Base-by-base conservation (phyloP, 768 basidiomycete genomes). In the Hygrophoropsis aurantiaca region DNA sequence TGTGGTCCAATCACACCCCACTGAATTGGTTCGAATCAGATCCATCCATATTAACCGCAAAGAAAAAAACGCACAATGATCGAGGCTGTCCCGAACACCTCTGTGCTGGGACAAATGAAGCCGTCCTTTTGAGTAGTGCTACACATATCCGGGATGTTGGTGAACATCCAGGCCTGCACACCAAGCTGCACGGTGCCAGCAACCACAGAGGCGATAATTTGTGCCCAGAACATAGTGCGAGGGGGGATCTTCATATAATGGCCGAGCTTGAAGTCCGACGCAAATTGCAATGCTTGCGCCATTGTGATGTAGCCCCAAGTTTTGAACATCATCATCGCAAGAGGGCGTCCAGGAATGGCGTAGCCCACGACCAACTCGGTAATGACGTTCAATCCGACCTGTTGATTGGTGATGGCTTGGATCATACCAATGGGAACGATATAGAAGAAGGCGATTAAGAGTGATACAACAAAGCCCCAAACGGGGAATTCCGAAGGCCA, bases 271-370 rank as follows among this genome's bases (percentile, higher is more conserved):
- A 87, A 81, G 67, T 87, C 82, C 20, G 77, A 74, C 4, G 80
- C 75, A 69, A 87, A 87, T 40, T 67, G 66, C 36, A 86, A 59
- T 3, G 84, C 83, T 60, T 85, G 82, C 2, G 74, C 72, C 76
- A 82, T 80, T 40, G 80, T 79, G 53, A 84, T 81, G 56, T 84
- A 84, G 38, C 84, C 82, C 77, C 78, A 84, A 0, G 81, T 83
- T 74, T 85, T 86, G 76, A 85, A 85, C 75, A 86, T 72, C 84
- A 87, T 85, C 79, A 85, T 87, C 0, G 85, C 85, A 44, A 87
- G 62, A 5, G 85, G 83, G 11, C 75, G 74, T 11, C 86, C 85
- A n/a, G 85, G 86, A 34, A 85, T 77, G 32, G 75, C 79, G 55
- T 85, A 87, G 19, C 86, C 86, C 25, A 86, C 79, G 49, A 87